A percentile compares a stretch with the other conserved stretches of the same genome.
Conservation (phyloP, 2,329 filamentous ascomycete species). For the Aspergillus cejpii region DNA sequence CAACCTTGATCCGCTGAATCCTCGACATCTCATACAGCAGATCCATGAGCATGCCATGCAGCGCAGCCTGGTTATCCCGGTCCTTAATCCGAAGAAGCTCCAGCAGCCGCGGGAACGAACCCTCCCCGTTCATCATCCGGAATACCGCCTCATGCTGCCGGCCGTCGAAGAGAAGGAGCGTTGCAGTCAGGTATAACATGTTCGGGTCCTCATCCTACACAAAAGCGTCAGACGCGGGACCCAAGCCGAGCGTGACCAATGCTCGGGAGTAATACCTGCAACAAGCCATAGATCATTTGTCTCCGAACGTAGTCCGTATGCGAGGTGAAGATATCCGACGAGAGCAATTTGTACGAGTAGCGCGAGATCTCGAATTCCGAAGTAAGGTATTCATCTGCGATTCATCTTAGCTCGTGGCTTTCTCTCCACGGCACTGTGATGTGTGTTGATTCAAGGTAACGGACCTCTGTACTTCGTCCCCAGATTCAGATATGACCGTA, state of each 20-base stretch:
- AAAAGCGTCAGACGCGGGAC: background rate
- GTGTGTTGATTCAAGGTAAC: conserved; percentile 4
- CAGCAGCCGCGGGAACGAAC: conserved; percentile 74
- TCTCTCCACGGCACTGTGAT: background rate
- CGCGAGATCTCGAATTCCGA: conserved; percentile 72
- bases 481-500: conserved; percentile 77
- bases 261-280: no score
- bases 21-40: conserved; percentile 94
- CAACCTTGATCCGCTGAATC: conserved; percentile 69
- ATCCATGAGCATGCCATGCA: conserved; percentile 78
- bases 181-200: conserved; percentile 73
- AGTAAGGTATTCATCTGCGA: conserved; percentile 60
- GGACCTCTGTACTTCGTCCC: conserved; percentile 64
- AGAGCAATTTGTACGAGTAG: conserved; percentile 72
- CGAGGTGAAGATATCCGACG: conserved; percentile 64
- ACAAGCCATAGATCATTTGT: conserved; percentile 84
- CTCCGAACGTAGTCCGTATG: conserved; percentile 82
- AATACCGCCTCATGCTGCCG: conserved; percentile 70
- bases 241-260: no score
- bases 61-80: conserved; percentile 42
- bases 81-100: conserved; percentile 67
- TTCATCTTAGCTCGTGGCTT: background rate
- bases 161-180: conserved; percentile 81
- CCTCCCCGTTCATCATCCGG: conserved; percentile 78
- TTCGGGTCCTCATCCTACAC: conserved; percentile 72